phyloP scores from a whole-genome alignment of 2,329 filamentous ascomycete species.

The Fusarium sp. region DNA sequence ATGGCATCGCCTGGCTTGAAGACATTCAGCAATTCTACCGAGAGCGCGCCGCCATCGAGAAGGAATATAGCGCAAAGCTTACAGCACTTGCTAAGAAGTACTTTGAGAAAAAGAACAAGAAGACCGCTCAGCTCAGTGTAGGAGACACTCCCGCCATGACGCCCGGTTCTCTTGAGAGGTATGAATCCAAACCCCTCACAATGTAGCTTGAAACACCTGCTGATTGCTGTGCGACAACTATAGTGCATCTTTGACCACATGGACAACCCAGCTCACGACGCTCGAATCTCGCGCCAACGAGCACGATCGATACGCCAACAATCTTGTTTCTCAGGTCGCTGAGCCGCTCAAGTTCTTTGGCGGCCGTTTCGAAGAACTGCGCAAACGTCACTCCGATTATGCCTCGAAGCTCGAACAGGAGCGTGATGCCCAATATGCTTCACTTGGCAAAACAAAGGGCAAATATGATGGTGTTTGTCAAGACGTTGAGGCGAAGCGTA shows the following conservation, averaged over 20 bases:
- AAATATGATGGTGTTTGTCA: conserved; percentile 95
- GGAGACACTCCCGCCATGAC: conserved; percentile 94
- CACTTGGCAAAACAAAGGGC: conserved; percentile 89
- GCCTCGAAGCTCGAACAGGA: conserved; percentile 90
- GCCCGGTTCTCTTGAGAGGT: conserved; percentile 93
- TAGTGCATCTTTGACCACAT: conserved; percentile 94
- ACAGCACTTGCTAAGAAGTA: conserved; percentile 92
- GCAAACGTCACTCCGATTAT: conserved; percentile 91
- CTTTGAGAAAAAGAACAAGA: conserved; percentile 95
- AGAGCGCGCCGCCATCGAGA: conserved; percentile 92
- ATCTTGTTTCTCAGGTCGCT: conserved; percentile 83
- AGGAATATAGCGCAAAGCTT: conserved; percentile 94
- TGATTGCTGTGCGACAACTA: conserved; percentile 37
- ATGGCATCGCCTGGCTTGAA: conserved; percentile 94
- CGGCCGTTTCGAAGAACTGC: conserved; percentile 86
- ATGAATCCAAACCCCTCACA: conserved; percentile 22
- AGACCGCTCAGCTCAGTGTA: conserved; percentile 87
- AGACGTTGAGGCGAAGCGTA: conserved; percentile 92
- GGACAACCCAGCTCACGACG: conserved; percentile 92
- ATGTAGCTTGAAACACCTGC: conserved; percentile 12
- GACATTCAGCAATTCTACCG: conserved; percentile 98
- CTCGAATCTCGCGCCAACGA: conserved; percentile 89
- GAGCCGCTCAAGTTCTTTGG: conserved; percentile 85
- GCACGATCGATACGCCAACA: conserved; percentile 85
- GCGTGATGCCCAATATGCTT: conserved; percentile 83